phyloP scores from a whole-genome alignment of 148 eudicot genomes.

The Chenopodium formosanum region DNA sequence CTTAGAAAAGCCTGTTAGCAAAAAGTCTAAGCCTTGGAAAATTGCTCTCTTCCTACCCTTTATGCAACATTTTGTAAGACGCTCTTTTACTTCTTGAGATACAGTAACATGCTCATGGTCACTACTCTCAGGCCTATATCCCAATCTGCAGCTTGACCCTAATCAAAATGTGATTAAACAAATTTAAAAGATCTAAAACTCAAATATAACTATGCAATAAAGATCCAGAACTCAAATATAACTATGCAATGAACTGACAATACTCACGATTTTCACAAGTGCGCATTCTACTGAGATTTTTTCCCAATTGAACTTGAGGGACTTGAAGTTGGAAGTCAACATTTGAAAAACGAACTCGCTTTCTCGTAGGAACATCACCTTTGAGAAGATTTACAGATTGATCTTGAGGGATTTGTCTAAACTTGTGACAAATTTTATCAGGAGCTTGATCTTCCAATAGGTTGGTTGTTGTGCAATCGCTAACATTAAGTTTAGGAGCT shows the following conservation, averaged over 20 bases:
- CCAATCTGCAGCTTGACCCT: conserved; percentile 39
- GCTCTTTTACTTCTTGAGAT: conserved; percentile 48
- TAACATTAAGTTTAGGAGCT: conserved; percentile 38
- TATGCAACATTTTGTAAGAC: conserved; percentile 33
- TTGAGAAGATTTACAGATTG: conserved; percentile 28
- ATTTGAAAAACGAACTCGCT: conserved; percentile 64
- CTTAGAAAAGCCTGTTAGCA: conserved; percentile 73
- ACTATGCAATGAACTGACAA: conserved; percentile 1
- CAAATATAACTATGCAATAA: conserved; percentile 1
- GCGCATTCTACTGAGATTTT: conserved; percentile 21
- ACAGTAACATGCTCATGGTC: conserved; percentile 31
- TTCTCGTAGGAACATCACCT: conserved; percentile 36
- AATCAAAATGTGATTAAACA: conserved; percentile 15
- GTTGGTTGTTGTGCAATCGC: conserved; percentile 28
- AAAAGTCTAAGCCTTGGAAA: conserved; percentile 65
- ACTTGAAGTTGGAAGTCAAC: conserved; percentile 25
- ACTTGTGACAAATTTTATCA: conserved; percentile 21
- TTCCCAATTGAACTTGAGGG: conserved; percentile 19
- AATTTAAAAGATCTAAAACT: neutral
- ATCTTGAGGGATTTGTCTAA: conserved; percentile 27
- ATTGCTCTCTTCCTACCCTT: conserved; percentile 44
- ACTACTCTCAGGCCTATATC: conserved; percentile 31
- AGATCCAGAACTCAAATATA: conserved; percentile 4
- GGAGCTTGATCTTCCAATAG: conserved; percentile 23
- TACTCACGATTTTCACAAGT: conserved; percentile 37